phyloP scores from a whole-genome alignment of 345 rosid species.

The Eucalyptus cloeziana region DNA sequence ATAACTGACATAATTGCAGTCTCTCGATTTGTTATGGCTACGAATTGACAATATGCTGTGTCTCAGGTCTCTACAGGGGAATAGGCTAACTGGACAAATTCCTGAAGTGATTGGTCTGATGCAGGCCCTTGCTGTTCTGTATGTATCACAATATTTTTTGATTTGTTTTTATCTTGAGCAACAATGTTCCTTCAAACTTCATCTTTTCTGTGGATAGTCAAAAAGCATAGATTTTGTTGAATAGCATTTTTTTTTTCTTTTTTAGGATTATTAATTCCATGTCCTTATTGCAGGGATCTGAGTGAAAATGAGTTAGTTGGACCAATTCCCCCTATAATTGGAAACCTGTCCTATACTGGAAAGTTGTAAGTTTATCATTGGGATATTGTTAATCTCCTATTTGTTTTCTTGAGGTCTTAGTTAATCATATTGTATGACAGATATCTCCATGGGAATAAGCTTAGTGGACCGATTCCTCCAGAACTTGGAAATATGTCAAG shows the following conservation, averaged over 20 bases:
- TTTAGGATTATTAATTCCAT: not conserved
- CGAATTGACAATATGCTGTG: not conserved
- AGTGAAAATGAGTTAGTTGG: conserved; percentile 92
- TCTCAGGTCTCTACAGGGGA: conserved; percentile 87
- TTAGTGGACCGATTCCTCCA: conserved; percentile 82
- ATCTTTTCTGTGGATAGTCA: not conserved
- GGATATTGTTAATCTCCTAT: not conserved
- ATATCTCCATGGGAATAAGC: conserved; percentile 89
- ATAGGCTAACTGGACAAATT: conserved; percentile 58
- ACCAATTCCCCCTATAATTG: conserved; percentile 80
- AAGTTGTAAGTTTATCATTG: conserved; percentile 47
- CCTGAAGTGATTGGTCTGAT: conserved; percentile 91
- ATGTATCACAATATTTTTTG: conserved; percentile 7
- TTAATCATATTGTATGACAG: conserved; percentile 11
- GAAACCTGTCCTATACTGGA: conserved; percentile 85
- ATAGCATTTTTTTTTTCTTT: not conserved
- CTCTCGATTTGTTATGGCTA: not conserved
- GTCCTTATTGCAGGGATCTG: conserved; percentile 42
- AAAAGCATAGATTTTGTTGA: not conserved
- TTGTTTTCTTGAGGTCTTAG: not conserved
- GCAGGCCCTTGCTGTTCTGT: conserved; percentile 99
- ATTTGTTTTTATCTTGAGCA: not conserved
- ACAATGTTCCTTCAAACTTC: not conserved
- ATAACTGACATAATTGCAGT: not conserved
- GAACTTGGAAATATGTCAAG: conserved; percentile 97